Conservation (phyloP, 768 basidiomycete genomes). For the Suillus hirtellus region DNA sequence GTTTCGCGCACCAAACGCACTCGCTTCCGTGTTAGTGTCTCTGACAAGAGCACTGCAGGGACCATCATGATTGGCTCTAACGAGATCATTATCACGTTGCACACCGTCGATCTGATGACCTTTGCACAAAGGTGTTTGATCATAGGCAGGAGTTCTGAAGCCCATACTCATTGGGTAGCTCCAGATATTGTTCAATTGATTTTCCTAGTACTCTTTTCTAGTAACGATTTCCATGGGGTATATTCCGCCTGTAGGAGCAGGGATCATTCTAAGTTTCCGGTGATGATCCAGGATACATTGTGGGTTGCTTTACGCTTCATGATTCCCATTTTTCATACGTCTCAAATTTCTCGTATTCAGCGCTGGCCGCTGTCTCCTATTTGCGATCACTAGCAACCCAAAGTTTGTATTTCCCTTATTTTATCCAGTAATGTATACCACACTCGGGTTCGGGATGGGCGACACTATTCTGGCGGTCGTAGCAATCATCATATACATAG, state of each 20-base stretch:
- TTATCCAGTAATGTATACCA: slow-evolving; percentile 64
- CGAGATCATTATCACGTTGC: background rate
- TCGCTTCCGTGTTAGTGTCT: background rate
- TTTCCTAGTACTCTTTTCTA: too few species aligned
- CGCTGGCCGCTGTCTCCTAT: slow-evolving; percentile 64
- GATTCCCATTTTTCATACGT: background rate
- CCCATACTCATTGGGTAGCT: too few species aligned
- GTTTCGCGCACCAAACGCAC: background rate
- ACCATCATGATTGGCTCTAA: background rate
- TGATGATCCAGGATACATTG: too few species aligned
- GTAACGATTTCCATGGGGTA: too few species aligned
- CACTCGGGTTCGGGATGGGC: slow-evolving; percentile 70
- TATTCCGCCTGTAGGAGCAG: too few species aligned
- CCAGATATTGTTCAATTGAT: background rate
- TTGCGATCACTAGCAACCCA: slow-evolving; percentile 66
- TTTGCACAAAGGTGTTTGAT: too few species aligned
- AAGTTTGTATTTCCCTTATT: slow-evolving; percentile 82
- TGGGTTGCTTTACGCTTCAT: too few species aligned
- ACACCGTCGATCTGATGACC: background rate
- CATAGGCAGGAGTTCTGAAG: too few species aligned
- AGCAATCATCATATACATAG: slow-evolving; percentile 49
- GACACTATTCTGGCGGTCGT: slow-evolving; percentile 61
- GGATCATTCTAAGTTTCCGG: too few species aligned
- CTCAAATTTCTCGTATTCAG: slow-evolving; percentile 31
- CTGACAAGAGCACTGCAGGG: background rate